These are phyloP conservation scores for Podospora pseudopauciseta DNA, from an alignment of 495 filamentous ascomycete genomes.

Conservation along the genomic window DNA sequence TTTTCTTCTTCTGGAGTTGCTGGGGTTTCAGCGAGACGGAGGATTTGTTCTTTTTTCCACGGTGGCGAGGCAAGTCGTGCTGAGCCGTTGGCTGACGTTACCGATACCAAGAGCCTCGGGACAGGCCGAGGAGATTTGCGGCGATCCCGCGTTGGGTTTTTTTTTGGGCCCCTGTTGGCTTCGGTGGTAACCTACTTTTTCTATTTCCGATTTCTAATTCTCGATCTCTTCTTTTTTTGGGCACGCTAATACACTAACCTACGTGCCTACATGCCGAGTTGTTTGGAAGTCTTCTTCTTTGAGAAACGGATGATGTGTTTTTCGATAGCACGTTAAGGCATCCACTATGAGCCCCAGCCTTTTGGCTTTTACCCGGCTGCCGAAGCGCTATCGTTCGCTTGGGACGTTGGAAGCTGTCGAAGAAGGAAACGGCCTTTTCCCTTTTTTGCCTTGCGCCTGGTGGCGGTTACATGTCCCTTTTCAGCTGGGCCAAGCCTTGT, in stretches of 20 bases:
- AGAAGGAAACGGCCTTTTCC: neutral
- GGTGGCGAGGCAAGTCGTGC: neutral
- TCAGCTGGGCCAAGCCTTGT: neutral
- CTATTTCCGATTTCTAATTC: neutral
- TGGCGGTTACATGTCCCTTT: neutral
- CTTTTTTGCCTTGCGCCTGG: neutral
- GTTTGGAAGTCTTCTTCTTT: neutral
- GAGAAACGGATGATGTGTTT: neutral
- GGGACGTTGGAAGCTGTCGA: neutral
- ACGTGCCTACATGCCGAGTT: neutral
- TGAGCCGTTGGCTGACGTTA: neutral
- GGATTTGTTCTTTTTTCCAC: neutral
- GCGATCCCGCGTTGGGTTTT: neutral
- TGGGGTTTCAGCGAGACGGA: neutral
- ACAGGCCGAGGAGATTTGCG: conserved; percentile 1
- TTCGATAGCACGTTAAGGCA: neutral
- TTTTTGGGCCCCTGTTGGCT: neutral
- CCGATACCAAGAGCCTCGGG: neutral
- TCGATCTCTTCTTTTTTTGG: neutral
- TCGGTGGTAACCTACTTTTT: neutral
- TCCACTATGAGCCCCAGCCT: neutral
- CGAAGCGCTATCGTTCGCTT: neutral
- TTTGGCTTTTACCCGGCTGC: neutral
- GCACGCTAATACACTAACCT: neutral
- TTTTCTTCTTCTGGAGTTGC: neutral